phyloP scores from a whole-genome alignment of 768 basidiomycete species.

The Podaxis sp. region DNA sequence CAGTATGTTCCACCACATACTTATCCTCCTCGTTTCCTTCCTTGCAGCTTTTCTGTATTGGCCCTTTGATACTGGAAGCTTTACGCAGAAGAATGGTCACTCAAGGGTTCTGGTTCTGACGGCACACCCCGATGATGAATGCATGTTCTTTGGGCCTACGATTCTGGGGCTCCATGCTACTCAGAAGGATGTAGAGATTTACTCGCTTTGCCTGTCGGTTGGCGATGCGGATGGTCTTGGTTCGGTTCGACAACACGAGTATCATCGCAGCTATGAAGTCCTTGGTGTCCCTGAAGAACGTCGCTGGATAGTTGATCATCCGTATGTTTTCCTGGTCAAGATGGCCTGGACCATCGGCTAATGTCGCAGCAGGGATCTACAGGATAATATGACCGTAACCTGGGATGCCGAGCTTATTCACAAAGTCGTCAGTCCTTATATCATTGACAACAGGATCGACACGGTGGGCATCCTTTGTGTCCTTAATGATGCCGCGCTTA shows the following conservation, averaged over 20 bases:
- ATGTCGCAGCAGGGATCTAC: constrained; percentile 45
- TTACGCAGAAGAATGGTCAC: constrained; percentile 20
- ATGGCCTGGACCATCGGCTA: background rate
- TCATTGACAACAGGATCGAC: constrained; percentile 57
- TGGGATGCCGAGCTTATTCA: constrained; percentile 70
- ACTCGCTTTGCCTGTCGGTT: constrained; percentile 71
- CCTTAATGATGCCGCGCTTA: too few relatives aligned
- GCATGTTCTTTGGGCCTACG: constrained; percentile 91
- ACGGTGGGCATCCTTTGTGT: constrained; percentile 43
- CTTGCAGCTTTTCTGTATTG: constrained; percentile 31
- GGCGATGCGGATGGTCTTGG: constrained; percentile 85
- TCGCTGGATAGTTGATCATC: constrained; percentile 66
- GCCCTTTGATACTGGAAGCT: constrained; percentile 28
- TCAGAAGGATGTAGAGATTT: constrained; percentile 29
- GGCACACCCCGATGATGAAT: constrained; percentile 94
- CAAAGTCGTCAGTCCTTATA: constrained; percentile 55
- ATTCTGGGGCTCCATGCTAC: constrained; percentile 48
- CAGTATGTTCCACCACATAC: background rate
- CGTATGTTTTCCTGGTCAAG: constrained; percentile 47
- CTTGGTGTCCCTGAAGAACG: constrained; percentile 59
- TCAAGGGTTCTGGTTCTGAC: constrained; percentile 65
- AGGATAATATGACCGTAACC: constrained; percentile 66
- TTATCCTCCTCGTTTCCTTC: constrained; percentile 28
- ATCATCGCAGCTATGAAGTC: constrained; percentile 60
- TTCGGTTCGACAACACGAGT: constrained; percentile 52